Conservation (phyloP, 1,284 basidiomycete species). For the Sporisorium reilianum region DNA sequence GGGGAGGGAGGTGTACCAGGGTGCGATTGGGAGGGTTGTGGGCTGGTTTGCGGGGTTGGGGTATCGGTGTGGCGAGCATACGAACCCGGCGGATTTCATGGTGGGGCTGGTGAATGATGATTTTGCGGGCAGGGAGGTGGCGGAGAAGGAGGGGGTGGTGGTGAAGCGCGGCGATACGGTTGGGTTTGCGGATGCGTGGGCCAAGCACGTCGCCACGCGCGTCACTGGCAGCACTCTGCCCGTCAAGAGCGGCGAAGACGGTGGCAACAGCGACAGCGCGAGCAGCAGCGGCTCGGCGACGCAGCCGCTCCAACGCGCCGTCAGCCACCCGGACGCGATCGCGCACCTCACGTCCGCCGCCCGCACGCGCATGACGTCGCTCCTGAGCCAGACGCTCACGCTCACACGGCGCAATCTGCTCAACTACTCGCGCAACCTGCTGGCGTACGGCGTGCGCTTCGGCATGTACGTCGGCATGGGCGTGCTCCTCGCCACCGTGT, state of each 20-base stretch:
- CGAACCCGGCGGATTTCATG: conserved; percentile 67
- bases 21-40: conserved; percentile 33
- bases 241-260: not conserved
- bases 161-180: conserved; percentile 25
- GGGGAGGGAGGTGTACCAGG: conserved; percentile 62
- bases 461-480: conserved; percentile 74
- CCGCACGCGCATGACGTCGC: too few relatives aligned
- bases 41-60: conserved; percentile 58
- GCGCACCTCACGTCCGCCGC: too few relatives aligned
- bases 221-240: not conserved
- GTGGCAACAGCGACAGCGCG: not conserved
- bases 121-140: conserved; percentile 23
- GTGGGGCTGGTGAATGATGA: conserved; percentile 66
- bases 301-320: too few relatives aligned
- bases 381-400: conserved; percentile 5
- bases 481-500: conserved; percentile 73
- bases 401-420: conserved; percentile 47
- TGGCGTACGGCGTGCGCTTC: conserved; percentile 76
- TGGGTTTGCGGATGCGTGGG: conserved; percentile 26
- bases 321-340: too few relatives aligned
- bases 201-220: not conserved
- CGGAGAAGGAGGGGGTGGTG: not conserved
- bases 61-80: conserved; percentile 39
- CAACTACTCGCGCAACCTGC: conserved; percentile 71
- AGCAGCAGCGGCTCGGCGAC: too few relatives aligned